Evolutionary conservation across 169 alveolate genomes (phyloP), one percentile per base, ranked within the genome.

Genomic region (Cryptosporidium xiaoi): DNA sequence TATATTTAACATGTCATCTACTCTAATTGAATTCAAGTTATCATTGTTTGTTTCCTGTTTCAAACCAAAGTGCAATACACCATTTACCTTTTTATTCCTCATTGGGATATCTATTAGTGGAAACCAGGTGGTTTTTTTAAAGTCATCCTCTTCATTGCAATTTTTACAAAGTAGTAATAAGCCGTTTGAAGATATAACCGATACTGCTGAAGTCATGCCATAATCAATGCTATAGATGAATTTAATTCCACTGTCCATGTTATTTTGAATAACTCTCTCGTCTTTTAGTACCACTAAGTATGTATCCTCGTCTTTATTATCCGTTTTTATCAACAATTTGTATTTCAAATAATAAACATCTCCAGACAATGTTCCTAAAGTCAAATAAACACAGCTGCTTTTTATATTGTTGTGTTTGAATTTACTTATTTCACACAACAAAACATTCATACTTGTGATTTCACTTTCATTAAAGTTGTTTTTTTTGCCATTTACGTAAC

Each of bases 61-160:
- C 10, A 40, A 8, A 40, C 48, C 48, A 40, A 40, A 40, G 13
- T 40, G 13, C 48, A 40, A 40, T 8, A 40, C 48, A 6, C 13
- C 48, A 40, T 40, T 40, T 8, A 40, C 13, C 10, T 8, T 40
- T 3, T 77, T 71, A 60, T 62, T 18, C 20, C 34, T 36, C 40
- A 77, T 31, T 2, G 87, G 87, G 3, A 77, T 77, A 48, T 77
- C 87, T 48, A 77, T 66, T 5, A 77, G 18, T 3, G 87, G 87
- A 40, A 77, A 62, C 87, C 87, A 77, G 24, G 16, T 15, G 13
- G 69, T 44, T 29, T 36, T 60, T 24, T 62, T 27, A 20, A 69
- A 56, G 16, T 62, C 64, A 29, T 69, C 64, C 6, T 53, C 53
- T 5, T 55, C 60, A 2, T 46, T 34, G 4, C 77, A 60, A 20